Evolutionary conservation across 2,329 filamentous ascomycete species (phyloP).

Genomic region (Alternaria burnsii): DNA sequence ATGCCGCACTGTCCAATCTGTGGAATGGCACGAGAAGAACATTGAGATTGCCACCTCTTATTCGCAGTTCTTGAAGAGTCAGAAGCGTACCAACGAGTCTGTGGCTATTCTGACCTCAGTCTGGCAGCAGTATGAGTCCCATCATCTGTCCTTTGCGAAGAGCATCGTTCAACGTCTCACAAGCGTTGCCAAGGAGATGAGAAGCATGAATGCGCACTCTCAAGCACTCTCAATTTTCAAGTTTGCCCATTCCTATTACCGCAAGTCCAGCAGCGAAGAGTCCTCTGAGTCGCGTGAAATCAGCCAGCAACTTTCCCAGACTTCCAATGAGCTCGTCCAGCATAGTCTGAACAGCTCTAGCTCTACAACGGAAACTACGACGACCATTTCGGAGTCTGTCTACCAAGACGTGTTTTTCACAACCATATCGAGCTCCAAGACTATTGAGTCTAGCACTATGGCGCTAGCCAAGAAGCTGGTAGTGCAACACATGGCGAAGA

Average conservation of each 20-base stretch:
- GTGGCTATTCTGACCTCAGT: constrained; percentile 57
- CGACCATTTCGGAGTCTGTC: constrained; percentile 52
- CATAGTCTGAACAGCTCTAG: constrained; percentile 41
- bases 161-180: constrained; percentile 45
- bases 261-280: constrained; percentile 47
- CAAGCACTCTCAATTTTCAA: constrained; percentile 60
- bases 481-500: constrained; percentile 56
- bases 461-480: constrained; percentile 53
- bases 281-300: constrained; percentile 54
- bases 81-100: constrained; percentile 57
- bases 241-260: constrained; percentile 47
- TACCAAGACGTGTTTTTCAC: constrained; percentile 57
- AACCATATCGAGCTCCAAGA: constrained; percentile 50
- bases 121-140: constrained; percentile 61
- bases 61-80: constrained; percentile 56
- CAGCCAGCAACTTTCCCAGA: constrained; percentile 51
- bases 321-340: constrained; percentile 55
- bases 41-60: constrained; percentile 58
- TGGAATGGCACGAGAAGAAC: constrained; percentile 60
- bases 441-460: constrained; percentile 53
- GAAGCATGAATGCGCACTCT: constrained; percentile 54
- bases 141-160: constrained; percentile 52
- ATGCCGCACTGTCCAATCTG: constrained; percentile 54
- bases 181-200: constrained; percentile 57
- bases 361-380: constrained; percentile 49